These are phyloP conservation scores for Tricholoma flavovirens DNA, from an alignment of 768 basidiomycete species.

Conservation along the genomic window DNA sequence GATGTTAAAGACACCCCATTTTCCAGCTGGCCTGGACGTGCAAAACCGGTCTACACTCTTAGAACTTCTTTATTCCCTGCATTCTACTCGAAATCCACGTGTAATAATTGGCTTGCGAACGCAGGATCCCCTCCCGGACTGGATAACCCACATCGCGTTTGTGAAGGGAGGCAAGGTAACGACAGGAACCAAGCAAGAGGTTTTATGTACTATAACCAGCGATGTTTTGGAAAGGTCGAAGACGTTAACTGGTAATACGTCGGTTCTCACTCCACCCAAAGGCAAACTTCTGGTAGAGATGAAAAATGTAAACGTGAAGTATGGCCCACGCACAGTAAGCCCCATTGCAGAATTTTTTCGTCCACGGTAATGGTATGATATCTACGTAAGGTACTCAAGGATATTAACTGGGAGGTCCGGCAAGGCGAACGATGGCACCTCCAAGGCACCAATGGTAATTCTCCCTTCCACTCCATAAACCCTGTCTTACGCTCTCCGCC, in stretches of 20 bases:
- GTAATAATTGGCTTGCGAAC: constrained; percentile 43
- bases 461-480: constrained; percentile 2
- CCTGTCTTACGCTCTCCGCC: neutral
- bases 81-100: constrained; percentile 16
- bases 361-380: neutral
- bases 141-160: constrained; percentile 63
- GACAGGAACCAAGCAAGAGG: constrained; percentile 45
- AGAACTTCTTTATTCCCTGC: constrained; percentile 28
- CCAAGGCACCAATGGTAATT: constrained; percentile 75
- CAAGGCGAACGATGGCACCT: constrained; percentile 89
- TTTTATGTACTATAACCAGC: constrained; percentile 21
- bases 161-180: constrained; percentile 44
- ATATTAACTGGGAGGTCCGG: constrained; percentile 77
- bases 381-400: constrained; percentile 55
- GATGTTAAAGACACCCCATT: neutral
- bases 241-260: neutral
- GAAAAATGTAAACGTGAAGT: constrained; percentile 62
- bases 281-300: constrained; percentile 49
- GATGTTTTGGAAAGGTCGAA: neutral
- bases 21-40: constrained; percentile 73
- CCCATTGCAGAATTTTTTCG: neutral
- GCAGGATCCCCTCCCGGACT: constrained; percentile 69
- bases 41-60: constrained; percentile 52
- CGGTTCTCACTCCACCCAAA: neutral
- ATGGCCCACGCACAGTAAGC: constrained; percentile 56